Conservation (phyloP, 306 rosid species). For the Quercus wislizeni region DNA sequence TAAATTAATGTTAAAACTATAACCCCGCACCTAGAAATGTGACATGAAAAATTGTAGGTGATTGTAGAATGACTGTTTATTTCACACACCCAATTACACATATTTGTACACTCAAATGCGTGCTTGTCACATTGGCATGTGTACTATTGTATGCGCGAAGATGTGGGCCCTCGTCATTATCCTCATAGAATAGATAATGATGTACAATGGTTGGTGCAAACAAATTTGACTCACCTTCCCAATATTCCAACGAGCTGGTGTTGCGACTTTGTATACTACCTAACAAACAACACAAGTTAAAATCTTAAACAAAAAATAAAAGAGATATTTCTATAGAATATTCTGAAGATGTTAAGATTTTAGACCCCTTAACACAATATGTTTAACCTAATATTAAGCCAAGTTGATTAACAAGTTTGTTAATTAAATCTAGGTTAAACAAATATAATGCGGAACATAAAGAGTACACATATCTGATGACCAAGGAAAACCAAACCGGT, state of each 20-base stretch:
- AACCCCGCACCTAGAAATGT: slow-evolving; percentile 65
- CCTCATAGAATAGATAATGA: neutral
- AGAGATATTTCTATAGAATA: neutral
- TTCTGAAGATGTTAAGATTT: neutral
- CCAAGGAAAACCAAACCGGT: no score
- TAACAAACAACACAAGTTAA: slow-evolving; percentile 47
- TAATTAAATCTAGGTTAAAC: no score
- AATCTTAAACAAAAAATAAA: slow-evolving; percentile 3
- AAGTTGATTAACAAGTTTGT: no score
- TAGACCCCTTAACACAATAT: no score
- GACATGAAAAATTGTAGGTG: slow-evolving; percentile 17
- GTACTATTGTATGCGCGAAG: no score
- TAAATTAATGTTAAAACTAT: slow-evolving; percentile 76
- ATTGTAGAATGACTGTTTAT: neutral
- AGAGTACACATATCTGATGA: no score
- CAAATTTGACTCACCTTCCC: slow-evolving; percentile 61
- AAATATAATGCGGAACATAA: no score
- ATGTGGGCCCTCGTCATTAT: no score
- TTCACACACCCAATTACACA: no score
- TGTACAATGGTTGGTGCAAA: neutral
- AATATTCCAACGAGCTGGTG: slow-evolving; percentile 68
- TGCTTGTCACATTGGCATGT: no score
- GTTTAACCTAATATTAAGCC: no score
- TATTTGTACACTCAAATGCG: no score
- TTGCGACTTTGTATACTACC: slow-evolving; percentile 91